These are phyloP conservation scores for Pichia sp. DNA, from an alignment of 1,139 yeast species.

Conservation along the genomic window DNA sequence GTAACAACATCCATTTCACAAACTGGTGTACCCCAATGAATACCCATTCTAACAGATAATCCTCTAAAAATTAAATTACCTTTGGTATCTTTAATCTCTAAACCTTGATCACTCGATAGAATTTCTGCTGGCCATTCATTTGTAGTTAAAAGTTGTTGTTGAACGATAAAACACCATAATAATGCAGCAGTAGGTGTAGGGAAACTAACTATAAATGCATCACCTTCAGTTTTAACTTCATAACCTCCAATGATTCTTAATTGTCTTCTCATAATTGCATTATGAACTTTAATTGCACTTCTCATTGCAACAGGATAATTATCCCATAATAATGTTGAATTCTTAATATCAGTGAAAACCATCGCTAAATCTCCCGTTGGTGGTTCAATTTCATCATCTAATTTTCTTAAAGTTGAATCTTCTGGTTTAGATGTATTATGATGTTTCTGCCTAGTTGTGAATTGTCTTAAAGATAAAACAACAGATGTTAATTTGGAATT, in stretches of 20 bases:
- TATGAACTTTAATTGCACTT: constrained; percentile 91
- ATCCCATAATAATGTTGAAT: constrained; percentile 92
- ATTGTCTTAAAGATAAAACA: constrained; percentile 57
- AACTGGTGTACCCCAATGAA: constrained; percentile 97
- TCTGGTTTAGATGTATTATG: constrained; percentile 48
- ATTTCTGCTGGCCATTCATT: constrained; percentile 98
- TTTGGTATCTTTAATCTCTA: constrained; percentile 64
- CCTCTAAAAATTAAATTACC: constrained; percentile 73
- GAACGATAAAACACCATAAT: constrained; percentile 92
- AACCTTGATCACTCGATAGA: constrained; percentile 75
- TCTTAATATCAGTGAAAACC: constrained; percentile 95
- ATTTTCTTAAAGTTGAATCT: constrained; percentile 72
- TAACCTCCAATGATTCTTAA: constrained; percentile 91
- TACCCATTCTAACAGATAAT: constrained; percentile 92
- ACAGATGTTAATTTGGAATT: constrained; percentile 73
- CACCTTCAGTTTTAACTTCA: constrained; percentile 98
- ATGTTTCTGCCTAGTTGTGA: constrained; percentile 39
- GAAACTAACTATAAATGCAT: constrained; percentile 97
- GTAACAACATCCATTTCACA: constrained; percentile 94
- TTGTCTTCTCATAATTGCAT: constrained; percentile 89
- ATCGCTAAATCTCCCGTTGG: constrained; percentile 92
- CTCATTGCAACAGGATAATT: constrained; percentile 90
- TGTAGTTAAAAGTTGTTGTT: constrained; percentile 61
- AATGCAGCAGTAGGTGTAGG: constrained; percentile 89
- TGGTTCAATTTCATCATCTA: constrained; percentile 89